Conservation (phyloP, 2,329 filamentous ascomycete genomes). For the Pseudopithomyces chartarum region DNA sequence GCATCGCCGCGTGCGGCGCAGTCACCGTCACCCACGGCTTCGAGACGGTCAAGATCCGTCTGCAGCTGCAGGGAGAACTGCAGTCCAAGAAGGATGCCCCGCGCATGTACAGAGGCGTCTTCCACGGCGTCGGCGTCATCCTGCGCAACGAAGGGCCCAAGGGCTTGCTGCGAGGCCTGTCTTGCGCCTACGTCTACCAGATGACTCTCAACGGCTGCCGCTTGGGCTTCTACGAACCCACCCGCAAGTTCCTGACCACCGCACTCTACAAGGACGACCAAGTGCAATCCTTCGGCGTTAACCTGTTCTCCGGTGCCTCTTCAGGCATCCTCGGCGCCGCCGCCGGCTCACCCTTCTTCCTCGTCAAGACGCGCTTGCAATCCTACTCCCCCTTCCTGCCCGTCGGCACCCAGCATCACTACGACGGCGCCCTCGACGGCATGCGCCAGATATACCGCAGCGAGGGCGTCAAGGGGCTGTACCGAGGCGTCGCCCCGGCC, state of each 20-base stretch:
- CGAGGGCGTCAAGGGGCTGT: slow-evolving; percentile 82
- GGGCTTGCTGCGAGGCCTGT: slow-evolving; percentile 86
- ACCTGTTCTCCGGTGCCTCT: slow-evolving; percentile 88
- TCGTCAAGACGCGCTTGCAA: slow-evolving; percentile 95
- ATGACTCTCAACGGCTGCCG: slow-evolving; percentile 95
- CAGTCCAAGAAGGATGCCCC: slow-evolving; percentile 84
- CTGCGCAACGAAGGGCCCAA: slow-evolving; percentile 84
- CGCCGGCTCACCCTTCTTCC: slow-evolving; percentile 95
- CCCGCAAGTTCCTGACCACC: slow-evolving; percentile 73
- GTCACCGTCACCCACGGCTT: slow-evolving; percentile 98
- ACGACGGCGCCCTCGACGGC: slow-evolving; percentile 84
- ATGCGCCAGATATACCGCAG: slow-evolving; percentile 75
- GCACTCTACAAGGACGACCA: slow-evolving; percentile 72
- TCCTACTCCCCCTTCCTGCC: slow-evolving; percentile 91
- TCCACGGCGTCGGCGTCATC: slow-evolving; percentile 91
- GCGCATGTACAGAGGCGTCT: slow-evolving; percentile 85
- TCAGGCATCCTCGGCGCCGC: slow-evolving; percentile 91
- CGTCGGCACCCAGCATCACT: slow-evolving; percentile 95
- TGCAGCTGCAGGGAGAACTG: slow-evolving; percentile 96
- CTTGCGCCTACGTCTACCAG: slow-evolving; percentile 95
- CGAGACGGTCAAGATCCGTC: slow-evolving; percentile 97
- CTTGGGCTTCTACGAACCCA: slow-evolving; percentile 95
- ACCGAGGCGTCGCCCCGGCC: slow-evolving; percentile 87
- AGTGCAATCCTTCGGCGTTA: slow-evolving; percentile 85
- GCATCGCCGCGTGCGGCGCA: slow-evolving; percentile 94